A percentile compares a stretch with the other conserved stretches of the same genome.
Evolutionary conservation across 768 basidiomycete species (phyloP).

Genomic region (Lentinula sp.): DNA sequence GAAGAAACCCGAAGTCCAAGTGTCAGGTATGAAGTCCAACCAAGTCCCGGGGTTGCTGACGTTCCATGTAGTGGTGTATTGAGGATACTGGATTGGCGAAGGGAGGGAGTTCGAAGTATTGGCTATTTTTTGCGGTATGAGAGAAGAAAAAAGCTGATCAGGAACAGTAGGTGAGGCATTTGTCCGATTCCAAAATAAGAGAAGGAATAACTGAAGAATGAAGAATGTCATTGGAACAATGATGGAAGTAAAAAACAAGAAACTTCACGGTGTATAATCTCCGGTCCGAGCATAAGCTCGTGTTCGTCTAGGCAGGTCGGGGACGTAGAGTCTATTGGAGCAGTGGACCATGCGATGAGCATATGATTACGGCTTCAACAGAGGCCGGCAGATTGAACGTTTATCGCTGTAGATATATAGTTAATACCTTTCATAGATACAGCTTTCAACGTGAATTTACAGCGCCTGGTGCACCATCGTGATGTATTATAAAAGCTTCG

Average conservation of each 20-base stretch:
- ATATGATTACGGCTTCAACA: too few relatives aligned
- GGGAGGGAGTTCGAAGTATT: constrained; percentile 42
- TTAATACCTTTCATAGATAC: too few relatives aligned
- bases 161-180: neutral
- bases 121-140: constrained; percentile 53
- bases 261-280: neutral
- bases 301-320: neutral
- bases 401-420: too few relatives aligned
- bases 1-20: constrained; percentile 69
- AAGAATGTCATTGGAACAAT: neutral
- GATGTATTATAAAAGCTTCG: too few relatives aligned
- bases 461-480: too few relatives aligned
- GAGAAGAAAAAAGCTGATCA: constrained; percentile 44
- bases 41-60: constrained; percentile 39
- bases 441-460: too few relatives aligned
- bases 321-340: neutral
- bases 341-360: too few relatives aligned
- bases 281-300: neutral
- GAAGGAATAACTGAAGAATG: neutral
- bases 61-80: constrained; percentile 39
- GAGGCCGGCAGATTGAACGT: too few relatives aligned
- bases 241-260: neutral
- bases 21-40: constrained; percentile 47
- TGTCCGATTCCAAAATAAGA: neutral
- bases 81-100: constrained; percentile 46